A percentile compares a stretch with the other conserved stretches of the same genome.
Evolutionary conservation across 2,329 filamentous ascomycete species (phyloP).

Genomic region (Pseudocercospora fuligena): DNA sequence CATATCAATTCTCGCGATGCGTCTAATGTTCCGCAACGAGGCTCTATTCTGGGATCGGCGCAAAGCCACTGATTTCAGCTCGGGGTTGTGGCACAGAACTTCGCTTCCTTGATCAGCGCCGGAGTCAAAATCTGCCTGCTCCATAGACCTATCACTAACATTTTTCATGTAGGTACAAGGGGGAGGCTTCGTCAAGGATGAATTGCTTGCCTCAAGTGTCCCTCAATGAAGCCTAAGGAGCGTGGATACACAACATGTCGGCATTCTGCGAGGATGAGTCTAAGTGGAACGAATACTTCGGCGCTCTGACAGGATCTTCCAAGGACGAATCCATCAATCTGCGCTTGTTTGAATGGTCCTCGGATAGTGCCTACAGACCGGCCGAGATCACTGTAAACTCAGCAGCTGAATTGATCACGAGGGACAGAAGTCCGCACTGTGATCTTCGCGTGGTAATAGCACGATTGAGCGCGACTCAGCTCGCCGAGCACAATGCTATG

Average conservation of each 20-base stretch:
- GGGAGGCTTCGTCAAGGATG: too few species aligned
- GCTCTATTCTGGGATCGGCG: too few species aligned
- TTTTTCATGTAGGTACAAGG: too few species aligned
- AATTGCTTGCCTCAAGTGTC: too few species aligned
- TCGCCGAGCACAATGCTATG: slow-evolving; percentile 13
- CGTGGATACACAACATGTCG: slow-evolving; percentile 4
- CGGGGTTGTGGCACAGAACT: too few species aligned
- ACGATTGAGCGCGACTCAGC: background rate
- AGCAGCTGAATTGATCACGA: slow-evolving; percentile 2
- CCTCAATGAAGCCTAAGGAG: background rate
- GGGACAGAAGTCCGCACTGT: slow-evolving; percentile 5
- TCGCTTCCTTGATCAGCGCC: too few species aligned
- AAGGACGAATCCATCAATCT: slow-evolving; percentile 5
- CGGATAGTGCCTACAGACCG: background rate
- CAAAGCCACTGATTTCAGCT: too few species aligned
- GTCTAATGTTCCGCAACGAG: too few species aligned
- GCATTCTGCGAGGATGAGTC: slow-evolving; percentile 19
- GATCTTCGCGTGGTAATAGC: slow-evolving; percentile 9
- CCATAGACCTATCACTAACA: too few species aligned
- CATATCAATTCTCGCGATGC: too few species aligned
- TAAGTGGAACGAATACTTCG: slow-evolving; percentile 16
- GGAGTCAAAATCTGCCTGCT: background rate
- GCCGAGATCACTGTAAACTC: background rate
- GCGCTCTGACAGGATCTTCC: background rate
- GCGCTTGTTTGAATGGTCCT: slow-evolving; percentile 10